A percentile compares a stretch with the other conserved stretches of the same genome.
Evolutionary conservation across 2,329 filamentous ascomycete species (phyloP).

Genomic region (Scedosporium aurantiacum): DNA sequence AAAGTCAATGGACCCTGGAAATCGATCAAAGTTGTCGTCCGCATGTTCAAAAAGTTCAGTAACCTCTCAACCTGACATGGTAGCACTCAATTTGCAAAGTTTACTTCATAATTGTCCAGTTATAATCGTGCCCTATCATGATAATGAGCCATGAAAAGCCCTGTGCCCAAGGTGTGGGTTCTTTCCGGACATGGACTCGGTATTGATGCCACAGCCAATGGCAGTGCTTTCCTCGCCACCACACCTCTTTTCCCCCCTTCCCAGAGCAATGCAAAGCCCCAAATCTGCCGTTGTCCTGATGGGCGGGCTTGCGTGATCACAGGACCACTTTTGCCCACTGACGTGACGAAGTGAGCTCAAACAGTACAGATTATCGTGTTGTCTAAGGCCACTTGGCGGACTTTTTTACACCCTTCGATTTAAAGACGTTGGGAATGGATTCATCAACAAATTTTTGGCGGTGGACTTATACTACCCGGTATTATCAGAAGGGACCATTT

Average conservation of each 20-base stretch:
- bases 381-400: not conserved
- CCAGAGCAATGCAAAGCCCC: not conserved
- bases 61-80: no score
- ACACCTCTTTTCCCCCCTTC: not conserved
- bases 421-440: no score
- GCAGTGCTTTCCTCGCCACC: not conserved
- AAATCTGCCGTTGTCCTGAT: not conserved
- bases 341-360: not conserved
- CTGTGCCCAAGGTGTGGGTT: not conserved
- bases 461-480: not conserved
- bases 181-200: not conserved
- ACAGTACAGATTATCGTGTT: not conserved
- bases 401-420: not conserved
- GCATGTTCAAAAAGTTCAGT: no score
- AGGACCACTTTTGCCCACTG: slow-evolving; percentile 5
- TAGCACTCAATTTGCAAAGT: no score
- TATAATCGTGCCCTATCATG: no score
- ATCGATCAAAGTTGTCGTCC: no score
- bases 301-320: slow-evolving; percentile 3
- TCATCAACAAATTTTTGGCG: no score
- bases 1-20: no score
- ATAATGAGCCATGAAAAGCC: no score
- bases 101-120: no score
- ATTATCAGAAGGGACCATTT: no score
- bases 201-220: not conserved